Evolutionary conservation across 169 alveolate genomes (phyloP), one percentile per base, ranked within the genome.

Genomic region (Plasmodium cynomolgi): DNA sequence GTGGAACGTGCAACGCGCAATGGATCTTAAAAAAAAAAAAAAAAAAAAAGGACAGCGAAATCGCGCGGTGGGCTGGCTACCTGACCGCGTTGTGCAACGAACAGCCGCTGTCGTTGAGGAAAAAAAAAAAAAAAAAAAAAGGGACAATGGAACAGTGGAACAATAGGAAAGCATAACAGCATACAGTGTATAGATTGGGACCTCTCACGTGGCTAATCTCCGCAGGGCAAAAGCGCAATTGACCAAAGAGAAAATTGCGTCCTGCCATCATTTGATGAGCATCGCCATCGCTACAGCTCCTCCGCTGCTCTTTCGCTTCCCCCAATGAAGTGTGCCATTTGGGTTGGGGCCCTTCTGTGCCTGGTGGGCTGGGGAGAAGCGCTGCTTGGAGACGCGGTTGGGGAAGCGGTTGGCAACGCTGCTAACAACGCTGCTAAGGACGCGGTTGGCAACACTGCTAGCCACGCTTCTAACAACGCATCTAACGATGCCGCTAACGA

Each of bases 1-100:
- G n/a, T n/a, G 20, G 58, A 11, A 47, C 20, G 58, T 3, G 0
- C 13, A 47, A 47, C 8, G 2, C 54, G 31, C 74, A 58, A 7
- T 0, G 37, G 34, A 23, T 62, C 29, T 62, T 62, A 17, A 23
- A 62, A 62, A 62, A 62, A 62, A 62, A 62, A 20, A 62, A 20
- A 26, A 62, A 62, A 62, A 62, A 62, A 62, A 62, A 8, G 77
- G 34, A 62, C 34, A 62, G 17, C 34, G 13, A 62, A 20, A 62
- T 26, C 37, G 15, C 29, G 77, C 17, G 77, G 77, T n/a, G 34
- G 6, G 34, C 2, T 41, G 11, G 11, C 34, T 62, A 20, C 33
- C 77, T 62, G 77, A 62, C 77, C 77, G 77, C 34, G 29, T 62
- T 62, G 37, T 7, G 77, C 77, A 62, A n/a, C 77, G 37, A 62